Evolutionary conservation across 1,284 basidiomycete species (phyloP).

Genomic region (Megacollybia platyphylla): DNA sequence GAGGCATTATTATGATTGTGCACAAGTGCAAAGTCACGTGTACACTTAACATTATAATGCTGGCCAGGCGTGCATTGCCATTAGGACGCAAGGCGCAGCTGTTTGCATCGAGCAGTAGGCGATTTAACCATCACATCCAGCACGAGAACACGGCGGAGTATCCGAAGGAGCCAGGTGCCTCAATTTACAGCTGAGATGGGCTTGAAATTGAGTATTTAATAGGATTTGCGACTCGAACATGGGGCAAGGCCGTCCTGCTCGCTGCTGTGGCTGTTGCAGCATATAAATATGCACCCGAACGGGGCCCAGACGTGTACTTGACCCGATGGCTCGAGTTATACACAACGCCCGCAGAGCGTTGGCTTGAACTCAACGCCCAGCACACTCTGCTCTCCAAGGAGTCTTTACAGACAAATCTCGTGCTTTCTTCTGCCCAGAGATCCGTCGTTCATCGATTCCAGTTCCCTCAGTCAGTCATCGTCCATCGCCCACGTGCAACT

Average conservation of each 20-base stretch:
- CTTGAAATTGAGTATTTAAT: constrained; percentile 2
- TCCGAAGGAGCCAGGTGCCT: constrained; percentile 27
- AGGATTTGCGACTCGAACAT: constrained; percentile 51
- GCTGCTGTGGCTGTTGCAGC: constrained; percentile 34
- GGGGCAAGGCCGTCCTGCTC: constrained; percentile 42
- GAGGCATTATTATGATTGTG: no score
- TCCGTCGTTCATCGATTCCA: constrained; percentile 47
- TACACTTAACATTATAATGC: no score
- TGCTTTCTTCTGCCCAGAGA: constrained; percentile 36
- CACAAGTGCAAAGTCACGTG: no score
- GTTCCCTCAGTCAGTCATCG: constrained; percentile 53
- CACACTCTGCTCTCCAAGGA: constrained; percentile 39
- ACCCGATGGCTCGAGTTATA: constrained; percentile 51
- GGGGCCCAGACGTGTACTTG: constrained; percentile 42
- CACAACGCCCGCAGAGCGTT: constrained; percentile 32
- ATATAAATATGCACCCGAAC: constrained; percentile 56
- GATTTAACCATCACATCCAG: constrained; percentile 18
- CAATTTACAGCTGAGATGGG: not conserved
- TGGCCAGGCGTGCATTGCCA: no score
- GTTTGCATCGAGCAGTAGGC: no score
- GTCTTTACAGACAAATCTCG: constrained; percentile 26
- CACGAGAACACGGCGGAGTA: constrained; percentile 32
- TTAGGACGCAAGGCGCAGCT: no score
- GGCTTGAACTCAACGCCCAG: constrained; percentile 38
- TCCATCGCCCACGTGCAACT: not conserved